phyloP scores from a whole-genome alignment of 1,284 basidiomycete genomes.

The Kwoniella shivajii region DNA sequence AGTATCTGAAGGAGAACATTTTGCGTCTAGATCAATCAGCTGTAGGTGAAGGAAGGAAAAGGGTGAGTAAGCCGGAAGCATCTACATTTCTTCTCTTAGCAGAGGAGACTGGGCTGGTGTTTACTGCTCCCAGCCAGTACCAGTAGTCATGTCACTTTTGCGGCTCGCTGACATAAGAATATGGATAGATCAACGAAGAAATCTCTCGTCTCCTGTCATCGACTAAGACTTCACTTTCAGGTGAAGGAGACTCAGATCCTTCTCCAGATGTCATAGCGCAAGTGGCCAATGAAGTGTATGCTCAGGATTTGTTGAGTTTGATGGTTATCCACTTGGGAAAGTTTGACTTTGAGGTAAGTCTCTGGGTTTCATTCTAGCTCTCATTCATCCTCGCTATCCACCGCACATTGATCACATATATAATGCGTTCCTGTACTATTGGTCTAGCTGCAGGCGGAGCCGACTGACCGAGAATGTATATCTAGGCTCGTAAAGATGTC shows the following conservation, averaged over 20 bases:
- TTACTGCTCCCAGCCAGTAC: no score
- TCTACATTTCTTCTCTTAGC: no score
- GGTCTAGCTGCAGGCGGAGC: no score
- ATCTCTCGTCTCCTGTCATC: constrained; percentile 38
- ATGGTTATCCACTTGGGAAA: constrained; percentile 79
- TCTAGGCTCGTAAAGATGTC: constrained; percentile 76
- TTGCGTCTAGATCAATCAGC: constrained; percentile 68
- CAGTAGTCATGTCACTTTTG: no score
- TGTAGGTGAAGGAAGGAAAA: constrained; percentile 71
- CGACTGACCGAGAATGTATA: no score
- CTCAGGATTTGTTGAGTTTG: constrained; percentile 78
- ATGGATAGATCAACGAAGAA: constrained; percentile 38
- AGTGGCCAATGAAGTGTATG: constrained; percentile 93
- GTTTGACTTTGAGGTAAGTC: constrained; percentile 91
- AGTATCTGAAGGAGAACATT: constrained; percentile 75
- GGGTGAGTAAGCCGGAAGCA: constrained; percentile 59
- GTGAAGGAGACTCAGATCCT: constrained; percentile 43
- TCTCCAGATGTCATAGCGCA: constrained; percentile 85
- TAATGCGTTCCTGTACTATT: no score
- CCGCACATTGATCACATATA: no score
- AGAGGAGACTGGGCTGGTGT: no score
- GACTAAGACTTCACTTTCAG: constrained; percentile 36
- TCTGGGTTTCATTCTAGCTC: background rate
- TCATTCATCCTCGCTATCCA: no score
- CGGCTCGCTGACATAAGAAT: background rate